Base-by-base conservation (phyloP, 2,329 filamentous ascomycete genomes). In the Pseudogymnoascus sp. region DNA sequence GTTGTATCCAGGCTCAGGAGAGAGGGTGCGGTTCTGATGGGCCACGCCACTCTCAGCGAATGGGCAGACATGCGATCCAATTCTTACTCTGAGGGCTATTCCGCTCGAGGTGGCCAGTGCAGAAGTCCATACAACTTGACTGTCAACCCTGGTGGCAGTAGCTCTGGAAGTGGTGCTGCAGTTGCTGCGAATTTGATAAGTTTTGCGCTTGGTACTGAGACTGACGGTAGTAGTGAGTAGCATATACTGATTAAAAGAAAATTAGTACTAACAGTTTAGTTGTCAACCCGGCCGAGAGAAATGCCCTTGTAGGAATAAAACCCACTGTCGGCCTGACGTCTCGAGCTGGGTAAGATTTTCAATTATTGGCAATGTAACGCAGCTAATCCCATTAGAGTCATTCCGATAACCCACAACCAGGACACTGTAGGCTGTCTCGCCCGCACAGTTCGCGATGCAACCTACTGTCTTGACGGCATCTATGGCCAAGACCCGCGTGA, bases 381-480 rank as follows among this genome's bases (percentile, higher is more conserved):
- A 21, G 21, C 21, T 21, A 21, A 21, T 21, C 21, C 21, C 13
- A 15, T 4, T 3, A 13, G 86, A 3, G 85, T 89, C 2, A 81
- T 90, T 5, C 87, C 87, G 0, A 82, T 89, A 2, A 81, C 79
- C 1, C 71, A 79, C 25, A 80, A 84, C 65, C 83, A 87, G 68
- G 88, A 91, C 67, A 87, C 82, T 0, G 77, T 90, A 0, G 88
- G 88, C 0, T 78, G 81, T 0, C 83, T 90, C 72, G 83, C 81
- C 0, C 79, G 82, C n/a, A 87, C 82, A 0, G 82, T 90, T 2
- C 78, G 79, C 15, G 87, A 90, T 67, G 85, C 86, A 0, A 81
- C 81, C 0, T 80, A 84, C 64, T 76, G 81, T 1, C 77, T 90
- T 1, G 77, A 84, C 63, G 82, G 80, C 4, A 88, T 90, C 60